These are phyloP conservation scores for Diaporthe humulicola DNA, from an alignment of 2,329 filamentous ascomycete species.

Conservation along the genomic window DNA sequence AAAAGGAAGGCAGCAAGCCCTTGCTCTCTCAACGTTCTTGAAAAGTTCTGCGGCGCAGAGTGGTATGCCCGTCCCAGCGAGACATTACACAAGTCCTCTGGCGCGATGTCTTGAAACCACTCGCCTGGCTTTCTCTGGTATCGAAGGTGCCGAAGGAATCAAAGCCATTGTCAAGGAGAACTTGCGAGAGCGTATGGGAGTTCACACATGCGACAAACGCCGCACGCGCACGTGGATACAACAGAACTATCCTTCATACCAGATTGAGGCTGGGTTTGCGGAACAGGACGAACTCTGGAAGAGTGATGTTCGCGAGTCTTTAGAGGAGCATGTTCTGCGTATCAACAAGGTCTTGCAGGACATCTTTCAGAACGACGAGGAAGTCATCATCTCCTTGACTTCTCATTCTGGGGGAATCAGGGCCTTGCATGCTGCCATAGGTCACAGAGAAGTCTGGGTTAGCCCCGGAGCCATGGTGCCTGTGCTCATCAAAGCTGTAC, in stretches of 20 bases:
- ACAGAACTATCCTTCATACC: background rate
- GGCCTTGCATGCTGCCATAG: constrained; percentile 14
- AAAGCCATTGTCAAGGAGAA: background rate
- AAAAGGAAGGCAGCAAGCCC: background rate
- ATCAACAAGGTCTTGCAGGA: background rate
- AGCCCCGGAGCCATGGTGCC: background rate
- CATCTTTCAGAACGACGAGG: constrained; percentile 12
- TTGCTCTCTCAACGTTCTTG: background rate
- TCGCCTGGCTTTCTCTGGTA: background rate
- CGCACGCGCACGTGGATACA: background rate
- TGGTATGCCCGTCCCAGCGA: background rate
- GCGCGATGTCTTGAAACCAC: background rate
- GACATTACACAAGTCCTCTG: background rate
- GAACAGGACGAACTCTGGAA: background rate
- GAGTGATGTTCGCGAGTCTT: background rate
- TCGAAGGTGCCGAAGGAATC: background rate
- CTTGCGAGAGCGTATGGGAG: background rate
- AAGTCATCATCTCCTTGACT: constrained; percentile 62
- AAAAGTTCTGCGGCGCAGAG: background rate
- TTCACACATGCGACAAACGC: background rate
- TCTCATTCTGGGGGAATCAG: constrained; percentile 62
- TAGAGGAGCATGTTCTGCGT: background rate
- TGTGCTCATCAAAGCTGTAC: background rate
- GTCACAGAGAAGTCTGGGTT: constrained; percentile 17
- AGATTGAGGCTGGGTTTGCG: background rate